Evolutionary conservation across 2,329 filamentous ascomycete genomes (phyloP).

Genomic region (Tolypocladium tropicale): DNA sequence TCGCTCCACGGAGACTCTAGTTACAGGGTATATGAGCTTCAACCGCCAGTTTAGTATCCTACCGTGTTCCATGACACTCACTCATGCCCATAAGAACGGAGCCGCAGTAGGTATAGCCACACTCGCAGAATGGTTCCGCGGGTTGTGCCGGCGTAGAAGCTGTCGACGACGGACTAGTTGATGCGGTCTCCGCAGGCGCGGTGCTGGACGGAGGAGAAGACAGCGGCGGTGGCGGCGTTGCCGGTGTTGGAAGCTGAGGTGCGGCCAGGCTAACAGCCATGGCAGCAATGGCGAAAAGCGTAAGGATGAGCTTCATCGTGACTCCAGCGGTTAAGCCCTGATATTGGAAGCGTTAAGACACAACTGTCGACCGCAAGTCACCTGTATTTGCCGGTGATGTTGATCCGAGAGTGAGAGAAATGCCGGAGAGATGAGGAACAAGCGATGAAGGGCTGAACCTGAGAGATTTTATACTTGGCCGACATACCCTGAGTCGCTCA

Average conservation of each 20-base stretch:
- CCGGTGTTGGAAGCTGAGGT: slow-evolving; percentile 8
- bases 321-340: no score
- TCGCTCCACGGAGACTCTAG: slow-evolving; percentile 23
- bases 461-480: background rate
- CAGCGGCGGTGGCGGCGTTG: slow-evolving; percentile 13
- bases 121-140: slow-evolving; percentile 25
- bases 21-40: background rate
- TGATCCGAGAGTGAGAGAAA: background rate
- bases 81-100: slow-evolving; percentile 26
- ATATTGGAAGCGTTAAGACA: no score
- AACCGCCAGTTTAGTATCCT: background rate
- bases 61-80: slow-evolving; percentile 6
- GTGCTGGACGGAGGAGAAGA: background rate
- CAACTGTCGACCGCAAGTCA: no score
- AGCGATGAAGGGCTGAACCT: background rate
- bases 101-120: slow-evolving; percentile 31
- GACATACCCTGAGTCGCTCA: background rate
- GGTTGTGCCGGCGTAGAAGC: slow-evolving; percentile 10
- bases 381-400: no score
- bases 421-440: background rate
- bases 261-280: slow-evolving; percentile 5
- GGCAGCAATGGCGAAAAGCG: slow-evolving; percentile 11
- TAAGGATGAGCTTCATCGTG: slow-evolving; percentile 16
- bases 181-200: background rate
- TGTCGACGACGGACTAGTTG: slow-evolving; percentile 6